Percentiles rank a stretch among this genome's conserved stretches.
Conservation (phyloP, 371 early-diverging fungal species). For the Vavraia culicis region DNA sequence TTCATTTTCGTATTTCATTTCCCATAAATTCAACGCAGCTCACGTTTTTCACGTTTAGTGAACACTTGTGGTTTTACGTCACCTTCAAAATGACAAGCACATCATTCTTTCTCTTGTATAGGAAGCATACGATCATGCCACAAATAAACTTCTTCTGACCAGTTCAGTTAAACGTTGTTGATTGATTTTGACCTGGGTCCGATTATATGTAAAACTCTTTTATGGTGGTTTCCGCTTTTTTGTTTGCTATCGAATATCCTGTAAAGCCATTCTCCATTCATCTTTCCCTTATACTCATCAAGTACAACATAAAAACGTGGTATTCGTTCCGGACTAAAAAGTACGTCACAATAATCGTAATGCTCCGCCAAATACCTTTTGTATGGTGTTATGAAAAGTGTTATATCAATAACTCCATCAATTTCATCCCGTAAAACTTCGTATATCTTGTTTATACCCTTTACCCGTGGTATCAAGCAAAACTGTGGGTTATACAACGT, state of each 20-base stretch:
- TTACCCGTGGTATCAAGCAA: slow-evolving; percentile 25
- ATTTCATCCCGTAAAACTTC: slow-evolving; percentile 14
- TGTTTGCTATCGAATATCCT: slow-evolving; percentile 10
- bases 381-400: slow-evolving; percentile 32
- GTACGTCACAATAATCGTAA: no score
- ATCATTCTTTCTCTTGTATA: slow-evolving; percentile 33
- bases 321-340: no score
- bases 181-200: slow-evolving; percentile 27
- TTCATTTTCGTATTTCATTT: slow-evolving; percentile 15
- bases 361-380: no score
- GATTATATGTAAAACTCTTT: slow-evolving; percentile 29
- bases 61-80: slow-evolving; percentile 39
- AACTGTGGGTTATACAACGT: slow-evolving; percentile 13
- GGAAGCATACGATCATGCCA: slow-evolving; percentile 32
- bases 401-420: slow-evolving; percentile 31
- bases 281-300: no score
- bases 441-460: slow-evolving; percentile 30
- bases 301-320: no score
- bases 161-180: slow-evolving; percentile 36
- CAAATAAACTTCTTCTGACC: slow-evolving; percentile 36
- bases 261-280: no score
- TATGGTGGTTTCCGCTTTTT: slow-evolving; percentile 36
- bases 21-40: slow-evolving; percentile 15
- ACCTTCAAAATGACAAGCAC: slow-evolving; percentile 33
- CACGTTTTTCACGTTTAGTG: slow-evolving; percentile 13